Evolutionary conservation across 2,329 filamentous ascomycete species (phyloP).

Genomic region (Aspergillus sergii): DNA sequence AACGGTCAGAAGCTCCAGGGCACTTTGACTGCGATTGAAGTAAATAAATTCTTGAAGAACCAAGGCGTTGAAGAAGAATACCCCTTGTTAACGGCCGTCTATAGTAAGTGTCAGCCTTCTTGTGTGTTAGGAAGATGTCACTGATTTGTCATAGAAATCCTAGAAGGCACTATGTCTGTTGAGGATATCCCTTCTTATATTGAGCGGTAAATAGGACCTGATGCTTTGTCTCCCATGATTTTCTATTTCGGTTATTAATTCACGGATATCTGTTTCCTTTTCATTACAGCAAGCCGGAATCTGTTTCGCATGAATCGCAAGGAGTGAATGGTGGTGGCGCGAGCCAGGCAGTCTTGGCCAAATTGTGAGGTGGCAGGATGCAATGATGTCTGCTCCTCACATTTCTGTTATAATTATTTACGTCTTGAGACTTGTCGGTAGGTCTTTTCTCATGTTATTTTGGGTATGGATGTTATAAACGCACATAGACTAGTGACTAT

Average conservation of each 20-base stretch:
- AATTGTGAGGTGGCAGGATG: constrained; percentile 9
- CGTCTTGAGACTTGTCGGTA: constrained; percentile 8
- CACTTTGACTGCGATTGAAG: constrained; percentile 86
- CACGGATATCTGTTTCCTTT: constrained; percentile 15
- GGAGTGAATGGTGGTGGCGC: constrained; percentile 15
- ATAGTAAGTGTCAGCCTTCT: constrained; percentile 50
- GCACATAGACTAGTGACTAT: constrained; percentile 18
- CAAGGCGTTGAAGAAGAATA: constrained; percentile 79
- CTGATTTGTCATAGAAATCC: constrained; percentile 58
- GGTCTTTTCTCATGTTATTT: constrained; percentile 13
- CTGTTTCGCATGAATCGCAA: constrained; percentile 10
- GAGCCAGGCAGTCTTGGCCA: constrained; percentile 17
- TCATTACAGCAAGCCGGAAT: constrained; percentile 23
- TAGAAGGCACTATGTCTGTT: constrained; percentile 74
- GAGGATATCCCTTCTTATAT: constrained; percentile 79
- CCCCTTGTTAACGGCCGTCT: constrained; percentile 88
- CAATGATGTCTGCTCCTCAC: background rate
- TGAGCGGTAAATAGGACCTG: constrained; percentile 41
- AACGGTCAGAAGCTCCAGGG: constrained; percentile 98
- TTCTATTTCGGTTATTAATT: constrained; percentile 23
- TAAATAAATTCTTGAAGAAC: constrained; percentile 83
- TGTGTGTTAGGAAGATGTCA: constrained; percentile 16
- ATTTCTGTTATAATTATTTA: constrained; percentile 10
- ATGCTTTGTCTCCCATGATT: constrained; percentile 8
- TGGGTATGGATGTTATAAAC: constrained; percentile 9